phyloP scores from a whole-genome alignment of 768 basidiomycete genomes.

The Piloderma croceum region DNA sequence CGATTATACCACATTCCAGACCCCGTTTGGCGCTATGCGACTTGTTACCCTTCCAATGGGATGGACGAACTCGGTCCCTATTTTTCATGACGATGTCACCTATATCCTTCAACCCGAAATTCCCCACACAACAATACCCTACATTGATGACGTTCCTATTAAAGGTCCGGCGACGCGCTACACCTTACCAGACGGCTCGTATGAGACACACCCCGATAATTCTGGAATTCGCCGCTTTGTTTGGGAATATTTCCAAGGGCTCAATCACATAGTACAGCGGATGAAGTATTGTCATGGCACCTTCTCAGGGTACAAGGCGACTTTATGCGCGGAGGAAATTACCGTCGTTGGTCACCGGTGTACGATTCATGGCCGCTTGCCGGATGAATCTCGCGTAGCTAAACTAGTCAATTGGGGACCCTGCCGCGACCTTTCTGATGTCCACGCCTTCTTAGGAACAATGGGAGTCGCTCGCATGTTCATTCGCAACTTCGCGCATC shows the following conservation, averaged over 20 bases:
- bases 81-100: conserved; percentile 29
- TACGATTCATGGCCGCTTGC: conserved; percentile 26
- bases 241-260: too few relatives aligned
- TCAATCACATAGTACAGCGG: conserved; percentile 19
- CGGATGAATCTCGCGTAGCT: conserved; percentile 18
- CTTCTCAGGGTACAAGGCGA: conserved; percentile 22
- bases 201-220: too few relatives aligned
- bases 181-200: conserved; percentile 10
- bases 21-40: conserved; percentile 17
- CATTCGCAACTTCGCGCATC: conserved; percentile 16
- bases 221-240: too few relatives aligned
- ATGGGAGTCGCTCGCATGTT: too few relatives aligned
- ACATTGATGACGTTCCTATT: too few relatives aligned
- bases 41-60: conserved; percentile 35
- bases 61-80: conserved; percentile 33
- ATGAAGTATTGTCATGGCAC: conserved; percentile 21
- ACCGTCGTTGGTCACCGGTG: too few relatives aligned
- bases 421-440: too few relatives aligned
- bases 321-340: conserved; percentile 12
- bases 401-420: conserved; percentile 21
- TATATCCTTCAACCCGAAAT: conserved; percentile 30
- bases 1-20: conserved; percentile 30
- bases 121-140: too few relatives aligned
- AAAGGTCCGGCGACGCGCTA: too few relatives aligned
- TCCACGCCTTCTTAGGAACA: too few relatives aligned